Base-by-base conservation (phyloP, 306 rosid species). In the Gastrolobium villosum region DNA sequence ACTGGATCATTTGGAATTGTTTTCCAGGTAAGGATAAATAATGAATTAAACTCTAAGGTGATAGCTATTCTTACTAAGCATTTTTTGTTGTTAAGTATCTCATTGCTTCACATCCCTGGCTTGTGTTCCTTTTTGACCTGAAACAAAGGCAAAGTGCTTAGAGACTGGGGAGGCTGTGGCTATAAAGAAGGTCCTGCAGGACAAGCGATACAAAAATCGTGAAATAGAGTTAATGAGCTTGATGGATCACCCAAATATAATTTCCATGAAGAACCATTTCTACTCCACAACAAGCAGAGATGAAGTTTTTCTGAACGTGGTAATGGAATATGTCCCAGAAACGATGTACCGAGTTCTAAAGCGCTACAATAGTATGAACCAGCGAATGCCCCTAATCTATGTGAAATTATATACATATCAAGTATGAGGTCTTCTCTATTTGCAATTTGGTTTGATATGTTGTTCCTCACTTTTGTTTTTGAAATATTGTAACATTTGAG, bases 1-100 rank as follows among this genome's bases (percentile, higher is more conserved):
- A 90, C 92, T n/a, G 97, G 97, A 80, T 94, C 99, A 48, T 92
- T 94, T 72, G 99, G 99, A 72, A 82, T 90, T 36, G 99, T 94
- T 83, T 94, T 90, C 82, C 99, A 90, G 97, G 98, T 92, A 86
- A 68, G 80, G 77, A 62, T 63, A 74, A 76, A 43, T 78, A 7
- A 43, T 78, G 65, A 62, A 79, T 52, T 82, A 37, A 55, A 67
- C 61, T 78, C 36, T 57, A 7, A 48, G 43, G 52, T 13, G 66
- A 48, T 35, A 64, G 49, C 8, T 65, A n/a, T 43, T 70, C 63
- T 45, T 61, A 10, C 55, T 9, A 10, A 52, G 57, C 32, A 53
- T 77, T 76, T 65, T 49, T 7, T 64, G 48, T 52, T 49, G 59
- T 61, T 59, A 30, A 74, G 78, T 81, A 75, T 85, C 75, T 88